Base-by-base conservation (phyloP, 257 asterid species). In the Buddleja alternifolia region DNA sequence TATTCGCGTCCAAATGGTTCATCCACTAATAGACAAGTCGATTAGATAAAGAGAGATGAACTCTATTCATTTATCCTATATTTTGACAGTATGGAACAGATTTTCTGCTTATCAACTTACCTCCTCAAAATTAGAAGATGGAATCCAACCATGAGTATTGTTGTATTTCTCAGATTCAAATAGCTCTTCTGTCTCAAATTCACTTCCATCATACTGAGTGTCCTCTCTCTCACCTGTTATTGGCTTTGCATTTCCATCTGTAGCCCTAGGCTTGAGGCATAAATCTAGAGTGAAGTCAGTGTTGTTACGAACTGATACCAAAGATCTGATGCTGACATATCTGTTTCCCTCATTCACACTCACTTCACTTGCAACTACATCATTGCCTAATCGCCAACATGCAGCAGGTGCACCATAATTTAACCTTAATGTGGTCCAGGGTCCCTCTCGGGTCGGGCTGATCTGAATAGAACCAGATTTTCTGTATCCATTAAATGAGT, bases 331-430 rank as follows among this genome's bases (percentile, higher is more conserved):
- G 75, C 62, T 76, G 70, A 93, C 91, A 71, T 82, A 85, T 84
- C 91, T 75, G 75, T 89, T 86, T 58, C 90, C 93, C 72, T 87
- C 97, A 73, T 40, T 69, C 25, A 87, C 86, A 16, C 81, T 83
- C 71, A 91, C 93, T 87, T 93, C 99, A 89, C 97, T 93, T 65
- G 96, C 99, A 79, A 93, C 96, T 41, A 87, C 78, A 71, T 78
- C 78, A 65, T 83, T 82, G 64, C 95, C 96, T 48, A 93, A 78
- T 79, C 75, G 83, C 96, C 95, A 93, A 77, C 93, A 88, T 45
- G 96, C 96, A 77, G 89, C 94, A 78, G 97, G 96, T 46, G 97
- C 96, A 55, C 93, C 95, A 75, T 93, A 93, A 69, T 93, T 90
- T 73, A 93, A 79, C 79, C 90, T 84, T 77, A 93, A 78, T 58